Evolutionary conservation across 2,329 filamentous ascomycete species (phyloP), one percentile per base, ranked within the genome.

Genomic region (Clonostachys byssicola): DNA sequence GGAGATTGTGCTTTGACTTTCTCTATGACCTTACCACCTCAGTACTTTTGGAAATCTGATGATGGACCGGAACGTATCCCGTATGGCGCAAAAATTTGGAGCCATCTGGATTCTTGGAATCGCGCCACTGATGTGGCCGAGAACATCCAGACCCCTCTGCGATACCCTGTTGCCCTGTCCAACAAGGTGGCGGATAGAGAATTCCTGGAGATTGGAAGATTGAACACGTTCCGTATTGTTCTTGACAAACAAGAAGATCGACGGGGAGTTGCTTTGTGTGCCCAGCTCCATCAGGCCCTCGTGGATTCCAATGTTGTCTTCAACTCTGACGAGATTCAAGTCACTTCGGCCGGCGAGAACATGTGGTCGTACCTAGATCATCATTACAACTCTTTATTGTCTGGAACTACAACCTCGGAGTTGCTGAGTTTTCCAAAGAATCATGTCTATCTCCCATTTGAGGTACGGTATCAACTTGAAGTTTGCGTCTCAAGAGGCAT

Each of bases 381-480:
- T 23, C 51, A 56, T 2, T 40, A 40, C 34, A 17, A 36, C n/a
- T 14, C 23, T 30, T 30, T 9, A 9, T 10, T 30, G 23, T 10
- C 23, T 30, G 23, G 23, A 30, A 30, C 23, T 30, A 30, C 23
- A 10, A 30, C 23, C 23, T 30, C 23, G 23, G 18, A 12, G 49
- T 54, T 12, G 51, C 50, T 12, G 46, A 47, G 1, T 40, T 49
- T 7, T 44, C 47, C 23, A 30, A 30, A 30, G 23, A 30, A 30
- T 6, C 44, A 51, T n/a, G 45, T 63, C 12, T 56, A 63, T 33
- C 71, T 92, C 5, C 70, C 80, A 0, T 96, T 91, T 51, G 69
- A 82, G 1, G 80, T 96, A 2, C 80, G 89, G 14, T 99, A 97
- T 60, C 91, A 96, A 61, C 78, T 99, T 0, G 92, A 99, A 63